Evolutionary conservation across 352 stramenopile species (phyloP).

Genomic region (Phytophthora europaea): DNA sequence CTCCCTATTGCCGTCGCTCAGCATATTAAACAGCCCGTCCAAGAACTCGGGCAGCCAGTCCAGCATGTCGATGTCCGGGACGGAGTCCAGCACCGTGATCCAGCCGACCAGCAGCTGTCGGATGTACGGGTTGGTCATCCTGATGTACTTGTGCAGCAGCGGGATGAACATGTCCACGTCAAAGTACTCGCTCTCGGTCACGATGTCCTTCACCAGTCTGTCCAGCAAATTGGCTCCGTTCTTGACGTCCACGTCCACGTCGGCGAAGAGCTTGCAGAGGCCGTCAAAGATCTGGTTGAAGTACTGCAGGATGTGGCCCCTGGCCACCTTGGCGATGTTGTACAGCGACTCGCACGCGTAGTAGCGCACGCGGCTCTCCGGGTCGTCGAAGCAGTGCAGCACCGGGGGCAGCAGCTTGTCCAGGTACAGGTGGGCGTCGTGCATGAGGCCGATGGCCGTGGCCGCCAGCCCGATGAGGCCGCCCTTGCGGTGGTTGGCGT

Average conservation of each 20-base stretch:
- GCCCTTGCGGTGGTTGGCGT: slow-evolving; percentile 99
- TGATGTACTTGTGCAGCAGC: slow-evolving; percentile 99
- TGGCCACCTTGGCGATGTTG: slow-evolving; percentile 99
- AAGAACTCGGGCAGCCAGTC: slow-evolving; percentile 98
- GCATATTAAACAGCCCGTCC: slow-evolving; percentile 99
- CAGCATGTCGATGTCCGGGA: slow-evolving; percentile 99
- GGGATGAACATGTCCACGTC: slow-evolving; percentile 99
- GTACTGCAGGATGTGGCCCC: slow-evolving; percentile 96
- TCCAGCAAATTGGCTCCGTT: slow-evolving; percentile 95
- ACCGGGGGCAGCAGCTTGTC: slow-evolving; percentile 97
- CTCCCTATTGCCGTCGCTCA: slow-evolving; percentile 98
- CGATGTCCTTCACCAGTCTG: slow-evolving; percentile 98
- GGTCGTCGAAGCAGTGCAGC: slow-evolving; percentile 99
- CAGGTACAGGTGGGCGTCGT: slow-evolving; percentile 92
- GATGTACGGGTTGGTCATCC: slow-evolving; percentile 99
- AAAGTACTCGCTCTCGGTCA: slow-evolving; percentile 98
- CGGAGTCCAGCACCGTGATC: slow-evolving; percentile 99
- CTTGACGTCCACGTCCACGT: slow-evolving; percentile 99
- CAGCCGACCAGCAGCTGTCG: slow-evolving; percentile 98
- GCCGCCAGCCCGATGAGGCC: slow-evolving; percentile 98
- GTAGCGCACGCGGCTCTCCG: slow-evolving; percentile 97
- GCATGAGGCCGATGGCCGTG: slow-evolving; percentile 97
- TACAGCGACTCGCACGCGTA: slow-evolving; percentile 99
- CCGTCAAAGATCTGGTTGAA: slow-evolving; percentile 99
- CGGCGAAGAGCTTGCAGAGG: slow-evolving; percentile 96